Base-by-base conservation (phyloP, 2,329 filamentous ascomycete genomes). In the Cladosporium sp. region DNA sequence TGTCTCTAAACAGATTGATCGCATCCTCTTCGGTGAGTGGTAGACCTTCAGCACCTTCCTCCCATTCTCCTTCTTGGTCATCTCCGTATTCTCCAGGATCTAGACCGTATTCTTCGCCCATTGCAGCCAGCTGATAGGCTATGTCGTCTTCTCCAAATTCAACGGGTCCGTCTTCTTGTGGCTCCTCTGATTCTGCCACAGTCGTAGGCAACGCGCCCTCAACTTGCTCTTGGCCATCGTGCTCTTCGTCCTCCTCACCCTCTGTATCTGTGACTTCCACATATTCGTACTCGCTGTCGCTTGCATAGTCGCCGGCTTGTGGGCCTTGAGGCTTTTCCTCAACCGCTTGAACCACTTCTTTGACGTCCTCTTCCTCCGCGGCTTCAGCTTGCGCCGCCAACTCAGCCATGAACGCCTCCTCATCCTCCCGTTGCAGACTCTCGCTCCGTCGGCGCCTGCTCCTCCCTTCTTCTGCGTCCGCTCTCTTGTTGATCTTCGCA, bases 141-240 rank as follows among this genome's bases (percentile, higher is more conserved):
- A 99, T 95, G 68, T 99, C 94, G 54, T 92, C 93, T 71, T 97
- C 94, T 57, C 89, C 90, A 67, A 96, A 96, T 66, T 97, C 93
- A 7, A 94, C 75, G 0, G 79, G 75, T 45, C 76, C 73, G 12
- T 80, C 74, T 8, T 75, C 74, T 9, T 64, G 13, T 5, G 36
- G 20, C 22, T 57, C 44, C 15, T 57, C 54, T n/a, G 28, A 17
- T 78, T 83, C 93, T 66, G 94, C 90, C 7, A 90, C 73, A 1
- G 76, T 72, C 34, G 77, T 70, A 12, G 78, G 73, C 24, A 45
- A 28, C 3, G 73, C 78, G 72, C 80, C 77, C 65, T 81, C 64
- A 7, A 73, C 78, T 44, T 80, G 60, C 9, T 60, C 52, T 8
- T 78, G 77, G 54, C 74, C 79, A 36, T 80, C 62, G 2, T 57